These are phyloP conservation scores for Collybia nuda DNA, from an alignment of 768 basidiomycete species.

Conservation along the genomic window DNA sequence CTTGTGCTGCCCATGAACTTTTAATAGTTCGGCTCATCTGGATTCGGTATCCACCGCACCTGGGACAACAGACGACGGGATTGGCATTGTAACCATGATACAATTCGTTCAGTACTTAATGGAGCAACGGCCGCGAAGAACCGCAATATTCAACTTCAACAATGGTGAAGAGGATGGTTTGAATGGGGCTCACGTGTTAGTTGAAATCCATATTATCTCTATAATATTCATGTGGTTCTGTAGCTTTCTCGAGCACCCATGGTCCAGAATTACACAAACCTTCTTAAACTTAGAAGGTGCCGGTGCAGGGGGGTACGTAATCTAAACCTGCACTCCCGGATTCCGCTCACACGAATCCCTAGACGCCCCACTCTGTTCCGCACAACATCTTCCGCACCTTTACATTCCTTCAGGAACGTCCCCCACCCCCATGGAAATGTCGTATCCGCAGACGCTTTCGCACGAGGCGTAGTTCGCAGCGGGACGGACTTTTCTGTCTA, in stretches of 20 bases:
- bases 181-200: conserved; percentile 67
- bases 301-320: conserved; percentile 66
- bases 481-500: conserved; percentile 78
- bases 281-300: conserved; percentile 88
- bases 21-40: conserved; percentile 63
- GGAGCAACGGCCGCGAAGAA: conserved; percentile 29
- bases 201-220: conserved; percentile 2
- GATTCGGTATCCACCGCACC: conserved; percentile 77
- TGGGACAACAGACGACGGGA: conserved; percentile 69
- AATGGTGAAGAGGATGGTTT: conserved; percentile 83
- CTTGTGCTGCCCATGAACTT: too few species aligned
- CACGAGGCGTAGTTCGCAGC: conserved; percentile 63
- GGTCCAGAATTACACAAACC: conserved; percentile 60
- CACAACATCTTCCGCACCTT: conserved; percentile 56
- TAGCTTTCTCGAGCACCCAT: conserved; percentile 74
- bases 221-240: neutral
- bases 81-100: conserved; percentile 15
- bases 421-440: conserved; percentile 74
- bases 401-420: conserved; percentile 53
- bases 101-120: conserved; percentile 52
- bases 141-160: conserved; percentile 81
- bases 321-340: neutral
- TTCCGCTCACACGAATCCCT: neutral
- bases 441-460: conserved; percentile 67
- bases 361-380: conserved; percentile 81